A percentile compares a stretch with the other conserved stretches of the same genome.
Conservation (phyloP, 2,329 filamentous ascomycete genomes). For the Diplodia sapinea region DNA sequence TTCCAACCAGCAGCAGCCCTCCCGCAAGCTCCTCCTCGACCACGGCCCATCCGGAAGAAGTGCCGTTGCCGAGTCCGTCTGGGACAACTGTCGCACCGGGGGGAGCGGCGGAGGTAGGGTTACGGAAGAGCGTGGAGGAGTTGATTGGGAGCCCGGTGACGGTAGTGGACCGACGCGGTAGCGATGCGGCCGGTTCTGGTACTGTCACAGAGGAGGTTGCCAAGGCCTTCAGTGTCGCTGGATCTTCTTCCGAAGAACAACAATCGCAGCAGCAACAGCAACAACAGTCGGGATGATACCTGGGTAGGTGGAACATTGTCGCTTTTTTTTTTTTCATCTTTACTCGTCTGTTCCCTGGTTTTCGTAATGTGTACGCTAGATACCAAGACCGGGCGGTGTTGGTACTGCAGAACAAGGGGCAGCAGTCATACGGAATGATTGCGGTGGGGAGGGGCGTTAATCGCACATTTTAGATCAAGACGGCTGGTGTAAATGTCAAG, state of each 20-base stretch:
- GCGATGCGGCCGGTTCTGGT: neutral
- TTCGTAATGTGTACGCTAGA: neutral
- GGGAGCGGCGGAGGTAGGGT: neutral
- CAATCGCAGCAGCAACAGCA: neutral
- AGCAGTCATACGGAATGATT: neutral
- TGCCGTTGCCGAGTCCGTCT: neutral
- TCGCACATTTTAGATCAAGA: slow-evolving; percentile 2
- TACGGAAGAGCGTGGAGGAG: slow-evolving; percentile 25
- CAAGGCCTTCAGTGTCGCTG: slow-evolving; percentile 3
- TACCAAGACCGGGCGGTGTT: slow-evolving; percentile 15
- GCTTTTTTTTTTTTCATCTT: neutral
- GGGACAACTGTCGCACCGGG: neutral
- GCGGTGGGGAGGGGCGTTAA: neutral
- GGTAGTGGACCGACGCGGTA: neutral
- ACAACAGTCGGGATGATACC: neutral
- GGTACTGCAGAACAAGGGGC: slow-evolving; percentile 9
- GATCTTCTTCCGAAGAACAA: neutral
- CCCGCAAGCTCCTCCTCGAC: neutral
- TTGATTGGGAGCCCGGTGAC: neutral
- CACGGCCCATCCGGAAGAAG: neutral
- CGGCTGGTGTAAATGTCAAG: neutral
- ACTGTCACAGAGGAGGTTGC: slow-evolving; percentile 10
- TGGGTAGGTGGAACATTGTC: neutral
- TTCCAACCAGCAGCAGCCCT: neutral
- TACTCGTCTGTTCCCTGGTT: neutral